Conservation (phyloP, 345 rosid species). For the Arabidopsis arenosa region DNA sequence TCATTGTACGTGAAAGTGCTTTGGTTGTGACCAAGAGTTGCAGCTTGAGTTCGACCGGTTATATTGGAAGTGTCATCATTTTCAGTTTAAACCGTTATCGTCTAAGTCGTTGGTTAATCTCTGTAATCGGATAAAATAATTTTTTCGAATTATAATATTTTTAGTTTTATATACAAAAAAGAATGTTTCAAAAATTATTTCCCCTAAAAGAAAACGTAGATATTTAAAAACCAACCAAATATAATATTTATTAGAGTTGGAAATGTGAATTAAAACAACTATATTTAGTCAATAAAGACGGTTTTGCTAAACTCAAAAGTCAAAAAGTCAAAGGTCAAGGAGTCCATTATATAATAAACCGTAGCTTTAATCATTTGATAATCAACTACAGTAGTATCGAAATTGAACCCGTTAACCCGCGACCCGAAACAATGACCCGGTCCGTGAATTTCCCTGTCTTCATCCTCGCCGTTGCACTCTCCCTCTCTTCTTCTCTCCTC, state of each 20-base stretch:
- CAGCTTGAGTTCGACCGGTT: slow-evolving; percentile 48
- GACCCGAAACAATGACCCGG: slow-evolving; percentile 32
- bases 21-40: slow-evolving; percentile 65
- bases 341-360: not conserved
- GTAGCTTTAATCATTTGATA: not conserved
- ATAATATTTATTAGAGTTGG: not conserved
- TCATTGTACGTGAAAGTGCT: slow-evolving; percentile 73
- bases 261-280: not conserved
- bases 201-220: not conserved
- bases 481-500: slow-evolving; percentile 19
- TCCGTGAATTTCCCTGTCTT: slow-evolving; percentile 7
- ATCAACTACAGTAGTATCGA: not conserved
- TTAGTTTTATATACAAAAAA: too few relatives aligned
- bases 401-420: slow-evolving; percentile 16
- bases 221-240: not conserved
- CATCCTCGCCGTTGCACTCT: slow-evolving; percentile 28
- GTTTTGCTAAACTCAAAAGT: not conserved
- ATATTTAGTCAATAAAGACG: not conserved
- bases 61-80: slow-evolving; percentile 50
- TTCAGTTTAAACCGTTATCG: too few relatives aligned
- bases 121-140: too few relatives aligned
- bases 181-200: not conserved
- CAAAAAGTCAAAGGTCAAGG: slow-evolving; percentile 1
- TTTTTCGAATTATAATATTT: too few relatives aligned
- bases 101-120: too few relatives aligned